Conservation (phyloP, 2,329 filamentous ascomycete genomes). For the Elsinoe australis region DNA sequence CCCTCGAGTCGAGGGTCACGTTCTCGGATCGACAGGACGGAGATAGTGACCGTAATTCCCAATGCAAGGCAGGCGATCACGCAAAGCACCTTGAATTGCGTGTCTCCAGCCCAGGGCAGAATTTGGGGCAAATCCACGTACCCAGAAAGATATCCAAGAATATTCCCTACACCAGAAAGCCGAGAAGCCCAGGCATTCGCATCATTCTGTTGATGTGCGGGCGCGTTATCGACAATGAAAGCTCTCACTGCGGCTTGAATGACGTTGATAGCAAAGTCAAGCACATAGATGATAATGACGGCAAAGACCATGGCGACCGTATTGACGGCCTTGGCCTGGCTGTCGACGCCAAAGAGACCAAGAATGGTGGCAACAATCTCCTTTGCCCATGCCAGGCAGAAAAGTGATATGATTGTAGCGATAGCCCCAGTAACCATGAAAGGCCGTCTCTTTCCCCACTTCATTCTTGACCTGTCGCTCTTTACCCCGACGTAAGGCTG, state of each 20-base stretch:
- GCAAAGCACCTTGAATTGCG: conserved; percentile 89
- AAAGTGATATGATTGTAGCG: conserved; percentile 43
- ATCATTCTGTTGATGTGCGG: conserved; percentile 84
- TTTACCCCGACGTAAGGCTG: conserved; percentile 49
- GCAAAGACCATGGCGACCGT: conserved; percentile 66
- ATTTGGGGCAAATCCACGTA: conserved; percentile 69
- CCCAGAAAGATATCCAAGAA: conserved; percentile 80
- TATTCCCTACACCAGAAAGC: conserved; percentile 79
- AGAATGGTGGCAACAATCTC: conserved; percentile 57
- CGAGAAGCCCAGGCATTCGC: conserved; percentile 93
- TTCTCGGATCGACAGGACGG: conserved; percentile 62
- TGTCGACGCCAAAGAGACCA: conserved; percentile 59
- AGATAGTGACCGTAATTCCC: conserved; percentile 60
- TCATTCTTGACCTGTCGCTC: conserved; percentile 44
- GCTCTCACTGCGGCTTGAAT: conserved; percentile 87
- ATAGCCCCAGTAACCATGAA: conserved; percentile 46
- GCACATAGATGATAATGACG: conserved; percentile 76
- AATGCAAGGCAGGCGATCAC: conserved; percentile 73
- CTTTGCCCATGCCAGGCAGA: conserved; percentile 44
- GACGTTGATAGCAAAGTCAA: conserved; percentile 94
- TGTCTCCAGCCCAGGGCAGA: conserved; percentile 73
- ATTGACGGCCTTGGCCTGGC: conserved; percentile 57
- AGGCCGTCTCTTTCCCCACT: conserved; percentile 45
- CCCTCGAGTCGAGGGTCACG: conserved; percentile 70
- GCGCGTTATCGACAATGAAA: conserved; percentile 88